Conservation (phyloP, 2,329 filamentous ascomycete genomes). For the Cladorrhinum sp. region DNA sequence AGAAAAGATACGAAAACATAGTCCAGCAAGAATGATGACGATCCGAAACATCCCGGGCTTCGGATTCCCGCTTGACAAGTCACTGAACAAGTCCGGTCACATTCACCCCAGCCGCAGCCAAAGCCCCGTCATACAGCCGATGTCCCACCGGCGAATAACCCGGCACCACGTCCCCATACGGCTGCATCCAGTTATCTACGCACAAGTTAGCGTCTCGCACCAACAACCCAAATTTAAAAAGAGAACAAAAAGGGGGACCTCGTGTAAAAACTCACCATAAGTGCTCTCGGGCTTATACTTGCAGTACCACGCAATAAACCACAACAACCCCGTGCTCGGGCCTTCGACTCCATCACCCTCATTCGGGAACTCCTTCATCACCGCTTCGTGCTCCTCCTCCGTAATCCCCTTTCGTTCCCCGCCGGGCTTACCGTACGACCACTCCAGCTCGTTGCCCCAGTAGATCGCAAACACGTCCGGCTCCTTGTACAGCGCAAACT, state of each 20-base stretch:
- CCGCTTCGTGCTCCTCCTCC: slow-evolving; percentile 32
- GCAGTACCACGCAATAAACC: slow-evolving; percentile 40
- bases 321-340: slow-evolving; percentile 35
- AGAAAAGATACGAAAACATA: not conserved
- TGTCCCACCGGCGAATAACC: slow-evolving; percentile 6
- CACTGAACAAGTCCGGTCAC: not conserved
- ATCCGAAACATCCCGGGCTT: not conserved
- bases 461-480: slow-evolving; percentile 37
- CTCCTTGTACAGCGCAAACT: slow-evolving; percentile 42
- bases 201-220: not conserved
- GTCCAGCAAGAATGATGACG: not conserved
- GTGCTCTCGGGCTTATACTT: slow-evolving; percentile 40
- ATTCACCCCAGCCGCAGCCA: slow-evolving; percentile 1
- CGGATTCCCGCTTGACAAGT: not conserved
- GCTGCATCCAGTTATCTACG: slow-evolving; percentile 20
- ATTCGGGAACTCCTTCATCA: slow-evolving; percentile 36
- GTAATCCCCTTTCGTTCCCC: slow-evolving; percentile 35
- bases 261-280: slow-evolving; percentile 27
- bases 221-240: not conserved
- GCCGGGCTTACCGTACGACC: slow-evolving; percentile 22
- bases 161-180: slow-evolving; percentile 15
- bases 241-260: not conserved
- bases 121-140: not conserved
- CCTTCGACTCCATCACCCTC: slow-evolving; percentile 10
- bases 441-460: slow-evolving; percentile 38